Evolutionary conservation across 2,329 filamentous ascomycete genomes (phyloP).

Genomic region (Pseudocercospora vitis): DNA sequence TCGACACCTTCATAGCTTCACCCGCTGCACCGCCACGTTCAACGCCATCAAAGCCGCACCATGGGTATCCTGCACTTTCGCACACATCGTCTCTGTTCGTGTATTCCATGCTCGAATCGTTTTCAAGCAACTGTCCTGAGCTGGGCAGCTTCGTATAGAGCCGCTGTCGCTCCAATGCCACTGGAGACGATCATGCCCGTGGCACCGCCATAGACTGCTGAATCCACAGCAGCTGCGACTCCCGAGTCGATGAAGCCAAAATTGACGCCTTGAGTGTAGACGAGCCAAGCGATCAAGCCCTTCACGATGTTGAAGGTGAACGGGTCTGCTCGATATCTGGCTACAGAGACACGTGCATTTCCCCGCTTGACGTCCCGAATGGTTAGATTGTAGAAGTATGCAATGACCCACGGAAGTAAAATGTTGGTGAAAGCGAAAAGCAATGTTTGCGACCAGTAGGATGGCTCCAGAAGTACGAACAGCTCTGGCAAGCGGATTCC

Average conservation of each 20-base stretch:
- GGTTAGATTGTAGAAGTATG: constrained; percentile 90
- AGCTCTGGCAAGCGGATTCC: constrained; percentile 74
- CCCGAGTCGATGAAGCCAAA: constrained; percentile 61
- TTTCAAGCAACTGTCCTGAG: constrained; percentile 1
- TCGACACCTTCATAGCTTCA: background rate
- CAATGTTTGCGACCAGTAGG: constrained; percentile 73
- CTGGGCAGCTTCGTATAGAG: constrained; percentile 75
- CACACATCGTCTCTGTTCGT: constrained; percentile 1
- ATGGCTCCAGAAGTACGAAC: constrained; percentile 70
- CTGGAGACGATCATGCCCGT: constrained; percentile 68
- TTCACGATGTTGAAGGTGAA: constrained; percentile 88
- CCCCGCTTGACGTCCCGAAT: constrained; percentile 53
- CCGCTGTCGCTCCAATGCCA: constrained; percentile 66
- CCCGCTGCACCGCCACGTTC: background rate
- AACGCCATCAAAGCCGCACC: constrained; percentile 1
- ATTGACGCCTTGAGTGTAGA: constrained; percentile 70
- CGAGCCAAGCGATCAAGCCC: constrained; percentile 75
- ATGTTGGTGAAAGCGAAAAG: constrained; percentile 73
- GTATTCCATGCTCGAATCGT: background rate
- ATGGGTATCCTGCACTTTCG: constrained; percentile 2
- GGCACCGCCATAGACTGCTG: constrained; percentile 69
- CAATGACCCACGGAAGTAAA: constrained; percentile 66
- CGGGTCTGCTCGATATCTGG: constrained; percentile 71
- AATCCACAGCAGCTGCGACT: constrained; percentile 63
- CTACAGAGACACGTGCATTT: constrained; percentile 35